phyloP scores from a whole-genome alignment of 495 filamentous ascomycete species.

The Aspergillus coremiiformis region DNA sequence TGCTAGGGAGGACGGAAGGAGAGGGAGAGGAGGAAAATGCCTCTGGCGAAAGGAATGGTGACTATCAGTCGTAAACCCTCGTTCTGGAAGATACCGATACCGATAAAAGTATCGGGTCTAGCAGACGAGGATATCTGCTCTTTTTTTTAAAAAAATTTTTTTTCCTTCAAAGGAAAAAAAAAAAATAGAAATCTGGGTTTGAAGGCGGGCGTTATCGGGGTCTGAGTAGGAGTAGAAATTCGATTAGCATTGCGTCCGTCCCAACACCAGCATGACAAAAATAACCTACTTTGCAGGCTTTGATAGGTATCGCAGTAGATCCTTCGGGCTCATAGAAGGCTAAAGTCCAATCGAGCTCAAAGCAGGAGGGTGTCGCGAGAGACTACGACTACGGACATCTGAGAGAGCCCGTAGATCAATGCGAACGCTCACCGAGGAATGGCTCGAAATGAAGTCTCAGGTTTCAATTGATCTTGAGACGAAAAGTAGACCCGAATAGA shows the following conservation, averaged over 20 bases:
- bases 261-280: background rate
- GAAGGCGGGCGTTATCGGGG: conserved; percentile 71
- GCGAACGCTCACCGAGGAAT: conserved; percentile 2
- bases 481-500: background rate
- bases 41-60: conserved; percentile 83
- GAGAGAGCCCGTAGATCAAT: conserved; percentile 10
- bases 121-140: conserved; percentile 77
- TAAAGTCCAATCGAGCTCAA: conserved; percentile 28
- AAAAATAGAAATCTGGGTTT: too few relatives aligned
- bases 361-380: conserved; percentile 32
- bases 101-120: conserved; percentile 79
- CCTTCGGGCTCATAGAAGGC: conserved; percentile 83
- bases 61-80: conserved; percentile 55
- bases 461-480: background rate
- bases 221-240: conserved; percentile 46
- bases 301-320: conserved; percentile 89
- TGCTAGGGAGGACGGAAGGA: conserved; percentile 87
- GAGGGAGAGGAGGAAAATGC: conserved; percentile 67
- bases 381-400: conserved; percentile 36
- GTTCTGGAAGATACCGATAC: conserved; percentile 81
- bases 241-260: background rate
- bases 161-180: too few relatives aligned
- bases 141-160: conserved; percentile 16
- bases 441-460: background rate
- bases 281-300: conserved; percentile 84